Percentiles rank a stretch among this genome's conserved stretches.
Evolutionary conservation across 1,284 basidiomycete genomes (phyloP).

Genomic region (Testicularia cyperi): DNA sequence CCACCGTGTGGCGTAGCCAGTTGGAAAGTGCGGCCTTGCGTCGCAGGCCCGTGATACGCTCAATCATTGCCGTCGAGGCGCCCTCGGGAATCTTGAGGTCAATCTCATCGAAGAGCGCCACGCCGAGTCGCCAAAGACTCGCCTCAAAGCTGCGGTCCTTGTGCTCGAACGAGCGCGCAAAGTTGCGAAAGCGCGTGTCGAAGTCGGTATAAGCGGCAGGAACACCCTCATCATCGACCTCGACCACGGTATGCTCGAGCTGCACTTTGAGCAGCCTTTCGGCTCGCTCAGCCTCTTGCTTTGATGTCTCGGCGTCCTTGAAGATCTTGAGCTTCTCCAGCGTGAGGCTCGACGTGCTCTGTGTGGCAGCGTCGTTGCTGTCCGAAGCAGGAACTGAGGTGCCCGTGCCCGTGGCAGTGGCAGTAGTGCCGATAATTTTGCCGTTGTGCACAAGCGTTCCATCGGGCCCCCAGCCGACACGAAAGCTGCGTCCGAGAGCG

Average conservation of each 20-base stretch:
- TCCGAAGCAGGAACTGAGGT: slow-evolving; percentile 5
- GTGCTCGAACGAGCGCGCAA: slow-evolving; percentile 72
- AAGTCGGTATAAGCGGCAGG: slow-evolving; percentile 65
- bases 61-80: slow-evolving; percentile 66
- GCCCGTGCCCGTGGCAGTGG: background rate
- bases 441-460: slow-evolving; percentile 77
- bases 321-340: slow-evolving; percentile 44
- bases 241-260: slow-evolving; percentile 73
- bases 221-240: slow-evolving; percentile 62
- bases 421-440: slow-evolving; percentile 6
- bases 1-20: slow-evolving; percentile 80
- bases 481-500: slow-evolving; percentile 81
- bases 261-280: slow-evolving; percentile 78
- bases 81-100: slow-evolving; percentile 70
- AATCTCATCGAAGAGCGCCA: slow-evolving; percentile 83
- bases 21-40: slow-evolving; percentile 79
- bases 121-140: slow-evolving; percentile 79
- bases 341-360: slow-evolving; percentile 19
- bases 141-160: slow-evolving; percentile 69
- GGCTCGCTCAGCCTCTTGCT: slow-evolving; percentile 31
- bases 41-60: slow-evolving; percentile 69
- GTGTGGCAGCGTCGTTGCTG: slow-evolving; percentile 4
- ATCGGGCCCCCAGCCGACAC: slow-evolving; percentile 84
- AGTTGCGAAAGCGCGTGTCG: slow-evolving; percentile 75
- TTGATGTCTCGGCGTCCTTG: slow-evolving; percentile 23